Evolutionary conservation across 352 stramenopile species (phyloP), one percentile per base, ranked within the genome.

Genomic region (Globisporangium heterothallicum): DNA sequence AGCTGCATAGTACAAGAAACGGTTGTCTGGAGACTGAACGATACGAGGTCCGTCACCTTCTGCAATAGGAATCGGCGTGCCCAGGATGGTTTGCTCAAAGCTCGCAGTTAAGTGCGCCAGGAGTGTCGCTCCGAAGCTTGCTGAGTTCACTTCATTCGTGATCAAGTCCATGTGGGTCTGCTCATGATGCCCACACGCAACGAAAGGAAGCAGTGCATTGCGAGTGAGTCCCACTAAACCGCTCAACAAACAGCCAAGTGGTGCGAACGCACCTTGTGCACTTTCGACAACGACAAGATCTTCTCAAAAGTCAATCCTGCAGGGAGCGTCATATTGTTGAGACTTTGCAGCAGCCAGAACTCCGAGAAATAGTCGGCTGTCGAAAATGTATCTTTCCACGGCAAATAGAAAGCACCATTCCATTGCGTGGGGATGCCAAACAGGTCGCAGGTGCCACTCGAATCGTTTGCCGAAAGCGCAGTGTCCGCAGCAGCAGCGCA

Each of bases 291-390:
- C 0, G 64, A 60, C 42, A 86, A 55, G 2, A 91, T 59, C 53
- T 85, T 84, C 27, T 83, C 61, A 45, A 91, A 84, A 6, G 66
- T 72, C 34, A 88, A 52, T n/a, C 48, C 53, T n/a, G 50, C 44
- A 1, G 80, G 77, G 14, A 91, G 55, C 25, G 69, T 77, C 80
- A 91, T 91, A 58, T 88, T 88, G 66, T 91, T 91, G 19, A 91
- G 71, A 34, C 66, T 78, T 42, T 86, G 75, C 14, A 88, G 63
- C 52, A 87, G 59, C 43, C 87, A 65, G 67, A 77, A 88, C 55
- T 91, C 80, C 14, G 80, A 83, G 46, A 91, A 85, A 54, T 88
- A 91, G 49, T 85, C 70, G 24, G 77, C 51, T 10, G 71, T 70
- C 16, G 80, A 88, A 16, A 91, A 61, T 7, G 77, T 68, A 49